These are phyloP conservation scores for Podospora pseudoanserina DNA, from an alignment of 495 filamentous ascomycete species.

Conservation along the genomic window DNA sequence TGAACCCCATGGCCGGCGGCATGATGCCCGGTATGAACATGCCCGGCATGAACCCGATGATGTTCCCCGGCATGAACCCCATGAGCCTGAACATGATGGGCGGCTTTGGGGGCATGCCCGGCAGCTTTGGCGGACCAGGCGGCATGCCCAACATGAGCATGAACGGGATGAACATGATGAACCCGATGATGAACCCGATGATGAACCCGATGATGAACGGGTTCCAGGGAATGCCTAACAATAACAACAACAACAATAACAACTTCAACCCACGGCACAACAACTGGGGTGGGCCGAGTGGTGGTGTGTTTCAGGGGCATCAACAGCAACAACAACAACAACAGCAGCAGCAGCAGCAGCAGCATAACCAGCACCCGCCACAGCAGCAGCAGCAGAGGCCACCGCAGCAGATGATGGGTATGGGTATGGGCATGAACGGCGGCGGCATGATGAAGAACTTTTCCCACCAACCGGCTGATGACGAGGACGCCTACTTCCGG, in stretches of 20 bases:
- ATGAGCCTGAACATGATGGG: conserved; percentile 40
- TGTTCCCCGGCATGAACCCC: conserved; percentile 38
- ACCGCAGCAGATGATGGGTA: conserved; percentile 31
- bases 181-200: conserved; percentile 40
- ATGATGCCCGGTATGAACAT: conserved; percentile 39
- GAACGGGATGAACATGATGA: conserved; percentile 44
- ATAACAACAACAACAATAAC: conserved; percentile 23
- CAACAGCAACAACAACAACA: conserved; percentile 22
- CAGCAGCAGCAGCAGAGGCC: conserved; percentile 26
- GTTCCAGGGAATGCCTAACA: conserved; percentile 24
- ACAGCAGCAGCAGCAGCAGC: conserved; percentile 18
- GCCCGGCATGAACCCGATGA: conserved; percentile 29
- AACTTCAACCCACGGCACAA: not conserved
- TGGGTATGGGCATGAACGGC: conserved; percentile 24
- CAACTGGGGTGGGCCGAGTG: conserved; percentile 17
- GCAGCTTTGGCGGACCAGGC: conserved; percentile 48
- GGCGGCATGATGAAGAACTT: conserved; percentile 33
- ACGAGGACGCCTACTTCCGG: conserved; percentile 91
- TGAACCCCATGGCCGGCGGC: conserved; percentile 14
- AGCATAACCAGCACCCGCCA: conserved; percentile 22
- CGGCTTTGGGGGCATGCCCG: conserved; percentile 30
- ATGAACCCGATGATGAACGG: conserved; percentile 24
- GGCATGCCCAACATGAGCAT: conserved; percentile 44
- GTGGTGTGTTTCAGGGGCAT: conserved; percentile 20
- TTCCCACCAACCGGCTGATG: conserved; percentile 76